Evolutionary conservation across 345 rosid species (phyloP).

Genomic region (Kernera saxatilis): DNA sequence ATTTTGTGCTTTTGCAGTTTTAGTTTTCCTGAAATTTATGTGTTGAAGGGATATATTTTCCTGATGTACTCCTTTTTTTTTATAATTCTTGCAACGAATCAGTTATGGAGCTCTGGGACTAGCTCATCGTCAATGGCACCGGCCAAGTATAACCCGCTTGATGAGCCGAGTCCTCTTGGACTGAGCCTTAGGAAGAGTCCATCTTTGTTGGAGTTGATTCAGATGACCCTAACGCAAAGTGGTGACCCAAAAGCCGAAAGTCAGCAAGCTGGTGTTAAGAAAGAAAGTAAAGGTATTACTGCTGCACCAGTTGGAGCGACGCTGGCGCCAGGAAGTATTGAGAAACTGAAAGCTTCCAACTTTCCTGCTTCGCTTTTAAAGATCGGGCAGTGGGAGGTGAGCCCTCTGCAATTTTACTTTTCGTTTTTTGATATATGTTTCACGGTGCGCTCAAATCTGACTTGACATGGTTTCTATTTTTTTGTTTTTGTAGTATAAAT

Average conservation of each 20-base stretch:
- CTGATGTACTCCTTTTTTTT: not conserved
- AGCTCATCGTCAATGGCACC: slow-evolving; percentile 50
- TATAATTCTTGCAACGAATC: not conserved
- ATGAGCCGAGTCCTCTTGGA: slow-evolving; percentile 96
- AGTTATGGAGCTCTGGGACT: slow-evolving; percentile 58
- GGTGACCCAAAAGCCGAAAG: slow-evolving; percentile 29
- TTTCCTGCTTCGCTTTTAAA: slow-evolving; percentile 77
- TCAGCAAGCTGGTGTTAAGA: slow-evolving; percentile 35
- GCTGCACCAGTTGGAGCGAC: slow-evolving; percentile 17
- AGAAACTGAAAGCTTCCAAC: slow-evolving; percentile 96
- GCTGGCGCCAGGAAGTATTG: slow-evolving; percentile 29
- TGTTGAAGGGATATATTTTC: not conserved
- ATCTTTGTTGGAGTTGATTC: slow-evolving; percentile 86
- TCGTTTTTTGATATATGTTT: slow-evolving; percentile 5
- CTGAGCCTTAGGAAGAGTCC: slow-evolving; percentile 90
- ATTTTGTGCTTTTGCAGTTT: not conserved
- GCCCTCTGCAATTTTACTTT: not conserved
- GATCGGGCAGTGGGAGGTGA: slow-evolving; percentile 96
- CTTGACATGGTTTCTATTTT: not conserved
- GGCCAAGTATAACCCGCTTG: slow-evolving; percentile 72
- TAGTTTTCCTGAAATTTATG: not conserved
- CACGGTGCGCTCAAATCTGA: not conserved
- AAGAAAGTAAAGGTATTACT: slow-evolving; percentile 41
- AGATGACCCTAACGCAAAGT: slow-evolving; percentile 77
- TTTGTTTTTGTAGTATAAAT: slow-evolving; percentile 56